Evolutionary conservation across 306 rosid genomes (phyloP), one percentile per base, ranked within the genome.

Genomic region (Calophaca sinica): DNA sequence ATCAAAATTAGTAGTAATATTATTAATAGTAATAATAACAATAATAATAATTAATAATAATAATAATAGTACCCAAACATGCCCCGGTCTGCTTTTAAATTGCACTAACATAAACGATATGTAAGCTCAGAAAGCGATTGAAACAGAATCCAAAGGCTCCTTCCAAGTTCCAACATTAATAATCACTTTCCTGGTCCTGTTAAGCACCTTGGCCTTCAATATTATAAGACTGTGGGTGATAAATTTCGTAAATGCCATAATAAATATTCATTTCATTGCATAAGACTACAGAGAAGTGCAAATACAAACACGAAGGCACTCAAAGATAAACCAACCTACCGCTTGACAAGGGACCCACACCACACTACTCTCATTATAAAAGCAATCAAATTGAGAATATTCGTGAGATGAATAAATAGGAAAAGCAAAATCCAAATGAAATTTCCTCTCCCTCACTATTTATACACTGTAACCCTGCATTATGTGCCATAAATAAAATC

Each of bases 301-400:
- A 70, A 81, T 80, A 92, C 86, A 86, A 87, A 69, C 78, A 83
- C 81, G 68, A 82, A 70, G 77, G 60, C 77, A 83, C 76, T 74
- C 65, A 77, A 38, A 83, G 76, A 89, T 86, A 90, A 87, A 71
- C 88, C 93, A 87, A 81, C 84, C 61, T 82, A 89, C 90, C 89
- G 90, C 73, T 88, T 81, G 83, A 85, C 68, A n/a, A 26, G 74
- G 83, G 90, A 6, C 84, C 96, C 86, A 84, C 62, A 20, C 44
- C 39, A 62, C 80, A 54, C 63, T 35, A 5, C 50, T 80, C 52
- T 55, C 61, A 50, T 31, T 41, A 14, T 10, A 72, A 8, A 52
- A 55, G 73, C 60, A 54, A 75, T 70, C 49, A 75, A 62, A 45
- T 71, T 68, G 45, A 73, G 91, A 85, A 89, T 85, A 84, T 82